These are phyloP conservation scores for Mariannaea sp. DNA, from an alignment of 2,329 filamentous ascomycete genomes.

Conservation along the genomic window DNA sequence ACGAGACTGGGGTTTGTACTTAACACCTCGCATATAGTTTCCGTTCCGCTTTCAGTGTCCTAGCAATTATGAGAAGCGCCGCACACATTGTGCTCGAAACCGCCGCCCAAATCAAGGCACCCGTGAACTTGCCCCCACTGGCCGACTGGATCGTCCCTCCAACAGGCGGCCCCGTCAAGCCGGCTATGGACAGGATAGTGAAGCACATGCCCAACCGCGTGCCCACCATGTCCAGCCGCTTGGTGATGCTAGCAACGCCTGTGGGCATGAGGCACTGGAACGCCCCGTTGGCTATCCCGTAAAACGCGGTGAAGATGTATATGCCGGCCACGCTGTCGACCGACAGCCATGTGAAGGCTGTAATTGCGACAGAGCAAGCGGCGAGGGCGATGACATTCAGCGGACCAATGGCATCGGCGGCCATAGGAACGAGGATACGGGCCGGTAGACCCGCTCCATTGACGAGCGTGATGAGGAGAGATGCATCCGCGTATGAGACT, in stretches of 20 bases:
- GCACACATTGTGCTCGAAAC: constrained; percentile 37
- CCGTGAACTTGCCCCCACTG: constrained; percentile 35
- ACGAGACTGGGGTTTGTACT: too few relatives aligned
- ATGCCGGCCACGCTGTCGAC: constrained; percentile 41
- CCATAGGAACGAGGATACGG: constrained; percentile 43
- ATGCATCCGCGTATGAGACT: constrained; percentile 42
- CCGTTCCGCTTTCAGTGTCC: constrained; percentile 30
- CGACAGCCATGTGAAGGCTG: constrained; percentile 45
- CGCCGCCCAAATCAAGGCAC: constrained; percentile 44
- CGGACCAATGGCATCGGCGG: constrained; percentile 45
- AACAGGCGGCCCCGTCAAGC: constrained; percentile 47
- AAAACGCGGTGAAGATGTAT: constrained; percentile 44
- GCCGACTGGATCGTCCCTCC: constrained; percentile 39
- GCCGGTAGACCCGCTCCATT: constrained; percentile 47
- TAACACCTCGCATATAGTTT: constrained; percentile 26
- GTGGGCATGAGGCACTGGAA: constrained; percentile 50
- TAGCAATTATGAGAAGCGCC: constrained; percentile 21
- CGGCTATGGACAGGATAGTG: constrained; percentile 44
- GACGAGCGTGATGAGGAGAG: constrained; percentile 46
- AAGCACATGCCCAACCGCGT: constrained; percentile 51
- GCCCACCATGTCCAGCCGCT: constrained; percentile 45
- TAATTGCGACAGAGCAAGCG: constrained; percentile 38
- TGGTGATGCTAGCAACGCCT: constrained; percentile 46
- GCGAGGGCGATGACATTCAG: constrained; percentile 43
- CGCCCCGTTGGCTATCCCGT: constrained; percentile 38